These are phyloP conservation scores for Cokeromyces recurvatus DNA, from an alignment of 371 early-diverging fungal species.

Conservation along the genomic window DNA sequence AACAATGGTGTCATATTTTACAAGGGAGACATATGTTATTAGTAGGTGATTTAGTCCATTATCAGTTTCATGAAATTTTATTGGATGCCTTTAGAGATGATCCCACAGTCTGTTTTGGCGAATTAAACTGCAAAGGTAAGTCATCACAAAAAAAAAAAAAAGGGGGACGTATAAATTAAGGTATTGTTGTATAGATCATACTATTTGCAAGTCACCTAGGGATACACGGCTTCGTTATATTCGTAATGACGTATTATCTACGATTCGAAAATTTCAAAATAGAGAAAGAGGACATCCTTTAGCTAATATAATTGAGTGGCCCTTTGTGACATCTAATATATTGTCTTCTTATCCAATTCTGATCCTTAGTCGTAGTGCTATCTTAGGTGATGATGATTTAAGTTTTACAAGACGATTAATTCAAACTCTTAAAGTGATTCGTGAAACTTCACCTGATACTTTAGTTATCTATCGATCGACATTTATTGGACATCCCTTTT, in stretches of 20 bases:
- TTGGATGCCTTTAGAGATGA: conserved; percentile 44
- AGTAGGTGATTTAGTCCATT: conserved; percentile 54
- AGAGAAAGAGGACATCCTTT: conserved; percentile 31
- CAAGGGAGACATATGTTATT: conserved; percentile 38
- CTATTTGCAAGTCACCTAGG: conserved; percentile 25
- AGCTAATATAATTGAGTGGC: conserved; percentile 39
- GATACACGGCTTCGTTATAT: conserved; percentile 39
- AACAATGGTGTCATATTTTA: conserved; percentile 30
- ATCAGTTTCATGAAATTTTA: conserved; percentile 52
- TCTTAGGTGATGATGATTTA: conserved; percentile 37
- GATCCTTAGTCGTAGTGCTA: conserved; percentile 45
- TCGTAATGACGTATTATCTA: conserved; percentile 53
- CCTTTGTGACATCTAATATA: conserved; percentile 42
- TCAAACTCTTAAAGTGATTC: conserved; percentile 40
- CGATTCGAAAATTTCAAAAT: conserved; percentile 27
- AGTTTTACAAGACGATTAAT: conserved; percentile 41
- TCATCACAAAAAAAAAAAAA: not conserved
- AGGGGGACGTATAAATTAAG: not conserved
- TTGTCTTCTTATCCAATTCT: conserved; percentile 37
- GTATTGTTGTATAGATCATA: conserved; percentile 28
- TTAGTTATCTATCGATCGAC: conserved; percentile 55
- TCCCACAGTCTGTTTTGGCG: conserved; percentile 52
- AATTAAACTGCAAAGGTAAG: conserved; percentile 51
- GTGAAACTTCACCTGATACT: conserved; percentile 31
- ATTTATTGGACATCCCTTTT: conserved; percentile 43